These are phyloP conservation scores for Penicillium soppii DNA, from an alignment of 495 filamentous ascomycete species.

Conservation along the genomic window DNA sequence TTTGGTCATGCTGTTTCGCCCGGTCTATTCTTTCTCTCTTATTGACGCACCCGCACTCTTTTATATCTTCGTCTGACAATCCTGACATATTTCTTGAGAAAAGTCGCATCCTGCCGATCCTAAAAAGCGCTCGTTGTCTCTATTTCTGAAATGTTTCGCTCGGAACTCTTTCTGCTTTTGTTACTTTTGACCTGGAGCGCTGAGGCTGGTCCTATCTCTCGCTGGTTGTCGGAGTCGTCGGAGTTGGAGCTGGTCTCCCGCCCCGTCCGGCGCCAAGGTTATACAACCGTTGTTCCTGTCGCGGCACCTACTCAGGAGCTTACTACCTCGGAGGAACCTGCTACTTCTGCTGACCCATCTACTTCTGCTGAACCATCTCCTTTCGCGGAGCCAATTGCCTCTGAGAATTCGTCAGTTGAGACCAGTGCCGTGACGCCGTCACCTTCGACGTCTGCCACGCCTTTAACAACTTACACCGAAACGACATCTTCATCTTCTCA, in stretches of 20 bases:
- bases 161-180: slow-evolving; percentile 13
- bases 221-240: slow-evolving; percentile 1
- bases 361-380: neutral
- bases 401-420: too few relatives aligned
- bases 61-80: slow-evolving; percentile 8
- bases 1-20: slow-evolving; percentile 4
- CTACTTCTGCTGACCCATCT: neutral
- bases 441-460: neutral
- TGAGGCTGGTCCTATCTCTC: slow-evolving; percentile 41
- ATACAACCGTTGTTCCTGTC: slow-evolving; percentile 22
- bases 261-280: slow-evolving; percentile 9
- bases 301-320: neutral
- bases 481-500: neutral
- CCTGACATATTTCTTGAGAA: slow-evolving; percentile 1
- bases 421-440: too few relatives aligned
- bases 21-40: neutral
- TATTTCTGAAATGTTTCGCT: slow-evolving; percentile 25
- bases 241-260: neutral
- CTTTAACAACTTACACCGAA: neutral
- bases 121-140: neutral
- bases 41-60: neutral
- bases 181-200: slow-evolving; percentile 21
- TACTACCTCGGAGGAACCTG: neutral
- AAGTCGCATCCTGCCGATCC: neutral
- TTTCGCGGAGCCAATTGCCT: too few relatives aligned